Base-by-base conservation (phyloP, 495 filamentous ascomycete species). In the Penicillium steckii region DNA sequence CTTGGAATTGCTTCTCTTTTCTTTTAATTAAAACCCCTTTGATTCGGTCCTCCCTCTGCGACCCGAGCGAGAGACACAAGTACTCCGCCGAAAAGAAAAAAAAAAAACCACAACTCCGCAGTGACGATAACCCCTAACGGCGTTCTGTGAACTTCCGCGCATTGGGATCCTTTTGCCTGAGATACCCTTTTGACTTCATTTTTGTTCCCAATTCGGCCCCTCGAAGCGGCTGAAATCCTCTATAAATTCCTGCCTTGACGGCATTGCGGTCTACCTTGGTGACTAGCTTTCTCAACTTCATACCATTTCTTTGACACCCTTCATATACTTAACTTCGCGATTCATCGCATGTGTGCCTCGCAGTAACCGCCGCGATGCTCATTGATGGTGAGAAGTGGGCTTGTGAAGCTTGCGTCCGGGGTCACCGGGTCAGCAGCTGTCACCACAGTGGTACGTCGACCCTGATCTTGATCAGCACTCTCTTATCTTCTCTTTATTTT, bases 361-460 rank as follows among this genome's bases (percentile, higher is more conserved):
- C 65, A 76, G 70, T 72, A 74, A 68, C 67, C 68, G 57, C 61
- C 62, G 64, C 66, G 59, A 93, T 93, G 89, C 76, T 93, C 68
- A 90, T 91, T 68, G 81, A 90, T 73, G 89, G 89, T 70, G 89
- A 93, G 78, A 93, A 93, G 77, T 93, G 80, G 74, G 87, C 87
- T 69, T 95, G 90, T 77, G 90, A 95, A 78, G 90, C 90, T 78
- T 95, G 90, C 77, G 89, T 95, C 71, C 81, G 90, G 72, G 90
- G 90, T 66, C 90, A 95, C 77, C 86, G 90, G 67, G 90, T 95
- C 66, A 95, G 89, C 84, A 92, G 89, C 71, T 95, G 90, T 81
- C 87, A 93, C 72, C 90, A 95, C 70, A 76, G 84, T 71, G 88
- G 89, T 93, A 80, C 78, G 87, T 81, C 56, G 49, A 64, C n/a